phyloP scores from a whole-genome alignment of 2,329 filamentous ascomycete genomes.

The Nigrospora oryzae region DNA sequence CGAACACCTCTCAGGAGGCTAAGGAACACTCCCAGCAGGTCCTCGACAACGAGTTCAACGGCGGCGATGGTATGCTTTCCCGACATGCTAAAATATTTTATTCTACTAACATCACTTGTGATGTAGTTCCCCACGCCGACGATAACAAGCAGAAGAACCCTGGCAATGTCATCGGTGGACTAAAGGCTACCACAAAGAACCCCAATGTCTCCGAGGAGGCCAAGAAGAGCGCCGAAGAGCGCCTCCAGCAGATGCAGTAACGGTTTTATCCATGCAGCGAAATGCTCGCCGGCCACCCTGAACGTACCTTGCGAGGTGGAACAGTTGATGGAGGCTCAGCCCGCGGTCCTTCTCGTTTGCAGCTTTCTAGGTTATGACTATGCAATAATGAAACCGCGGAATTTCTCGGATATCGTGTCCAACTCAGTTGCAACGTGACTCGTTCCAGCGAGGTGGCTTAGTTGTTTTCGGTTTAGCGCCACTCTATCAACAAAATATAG shows the following conservation, averaged over 20 bases:
- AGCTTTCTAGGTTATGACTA: too few species aligned
- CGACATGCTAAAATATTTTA: not conserved
- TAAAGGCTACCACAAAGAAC: constrained; percentile 47
- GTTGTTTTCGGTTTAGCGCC: too few species aligned
- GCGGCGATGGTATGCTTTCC: constrained; percentile 23
- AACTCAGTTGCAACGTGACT: too few species aligned
- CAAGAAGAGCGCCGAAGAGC: constrained; percentile 44
- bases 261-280: too few species aligned
- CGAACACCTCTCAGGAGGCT: constrained; percentile 44
- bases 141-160: constrained; percentile 39
- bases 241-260: constrained; percentile 33
- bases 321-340: too few species aligned
- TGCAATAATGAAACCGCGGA: too few species aligned
- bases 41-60: constrained; percentile 40
- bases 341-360: too few species aligned
- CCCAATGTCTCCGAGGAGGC: constrained; percentile 48
- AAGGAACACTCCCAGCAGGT: constrained; percentile 46
- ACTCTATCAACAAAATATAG: too few species aligned
- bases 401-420: too few species aligned
- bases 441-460: too few species aligned
- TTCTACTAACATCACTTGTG: not conserved
- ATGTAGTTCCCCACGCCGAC: constrained; percentile 18
- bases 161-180: constrained; percentile 41
- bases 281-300: too few species aligned
- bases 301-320: too few species aligned